These are phyloP conservation scores for Xylaria palmicola DNA, from an alignment of 495 filamentous ascomycete species.

Conservation along the genomic window DNA sequence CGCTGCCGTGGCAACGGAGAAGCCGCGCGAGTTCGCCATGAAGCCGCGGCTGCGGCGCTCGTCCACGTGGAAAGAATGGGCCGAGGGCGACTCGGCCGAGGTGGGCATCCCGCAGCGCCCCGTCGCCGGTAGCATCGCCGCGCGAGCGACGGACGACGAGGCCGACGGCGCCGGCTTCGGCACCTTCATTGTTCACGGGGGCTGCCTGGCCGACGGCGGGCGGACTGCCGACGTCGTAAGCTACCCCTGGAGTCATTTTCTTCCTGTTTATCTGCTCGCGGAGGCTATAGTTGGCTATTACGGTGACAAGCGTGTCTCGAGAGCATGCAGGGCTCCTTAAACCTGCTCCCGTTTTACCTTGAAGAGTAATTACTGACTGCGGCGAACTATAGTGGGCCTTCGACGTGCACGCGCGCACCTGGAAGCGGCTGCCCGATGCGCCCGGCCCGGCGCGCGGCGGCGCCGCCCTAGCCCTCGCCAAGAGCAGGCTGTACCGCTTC, in stretches of 20 bases:
- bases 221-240: slow-evolving; percentile 62
- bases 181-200: slow-evolving; percentile 69
- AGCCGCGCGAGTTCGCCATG: slow-evolving; percentile 40
- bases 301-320: too few relatives aligned
- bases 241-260: too few relatives aligned
- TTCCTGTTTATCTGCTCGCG: too few relatives aligned
- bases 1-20: slow-evolving; percentile 47
- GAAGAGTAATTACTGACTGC: too few relatives aligned
- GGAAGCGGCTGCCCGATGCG: slow-evolving; percentile 61
- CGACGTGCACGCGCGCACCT: slow-evolving; percentile 54
- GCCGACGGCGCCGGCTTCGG: slow-evolving; percentile 51
- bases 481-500: slow-evolving; percentile 64
- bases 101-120: slow-evolving; percentile 47
- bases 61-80: slow-evolving; percentile 42
- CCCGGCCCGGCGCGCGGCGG: slow-evolving; percentile 63
- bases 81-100: slow-evolving; percentile 39
- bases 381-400: too few relatives aligned
- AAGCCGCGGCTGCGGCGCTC: slow-evolving; percentile 25
- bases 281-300: too few relatives aligned
- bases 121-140: slow-evolving; percentile 47
- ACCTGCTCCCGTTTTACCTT: too few relatives aligned
- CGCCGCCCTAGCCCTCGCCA: slow-evolving; percentile 56
- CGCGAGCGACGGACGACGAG: slow-evolving; percentile 45
- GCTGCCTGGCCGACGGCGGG: slow-evolving; percentile 53
- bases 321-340: too few relatives aligned